phyloP scores from a whole-genome alignment of 371 early-diverging fungal species.

The Umbelopsis sp. region DNA sequence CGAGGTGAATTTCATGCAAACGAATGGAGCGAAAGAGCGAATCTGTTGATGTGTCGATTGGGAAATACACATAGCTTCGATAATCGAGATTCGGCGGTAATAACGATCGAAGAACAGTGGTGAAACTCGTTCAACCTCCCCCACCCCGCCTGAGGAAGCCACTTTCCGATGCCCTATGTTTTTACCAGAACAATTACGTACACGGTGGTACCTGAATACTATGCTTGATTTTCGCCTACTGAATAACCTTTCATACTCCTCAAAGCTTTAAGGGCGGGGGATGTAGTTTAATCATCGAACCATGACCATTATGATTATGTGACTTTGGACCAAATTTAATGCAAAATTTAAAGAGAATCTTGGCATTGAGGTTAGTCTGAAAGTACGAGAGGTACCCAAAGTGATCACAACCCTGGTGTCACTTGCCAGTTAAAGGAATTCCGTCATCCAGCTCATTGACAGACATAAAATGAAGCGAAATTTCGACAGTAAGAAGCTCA shows the following conservation, averaged over 20 bases:
- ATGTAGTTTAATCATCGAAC: not conserved
- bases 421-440: slow-evolving; percentile 15
- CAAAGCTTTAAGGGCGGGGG: not conserved
- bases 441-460: slow-evolving; percentile 6
- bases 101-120: not conserved
- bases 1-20: not conserved
- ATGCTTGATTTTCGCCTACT: not conserved
- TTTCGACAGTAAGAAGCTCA: not conserved
- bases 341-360: too few species aligned
- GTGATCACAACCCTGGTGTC: slow-evolving; percentile 1
- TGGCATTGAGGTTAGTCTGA: not conserved
- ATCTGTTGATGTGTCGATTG: not conserved
- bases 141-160: not conserved
- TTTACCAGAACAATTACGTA: not conserved
- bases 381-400: not conserved
- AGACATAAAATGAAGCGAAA: not conserved
- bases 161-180: not conserved
- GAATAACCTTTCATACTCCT: not conserved
- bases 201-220: not conserved
- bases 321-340: not conserved
- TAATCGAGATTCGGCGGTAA: not conserved
- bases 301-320: not conserved
- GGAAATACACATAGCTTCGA: not conserved
- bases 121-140: not conserved
- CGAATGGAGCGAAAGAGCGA: not conserved